Percentiles rank a stretch among this genome's conserved stretches.
These are phyloP conservation scores for Malassezia sympodialis DNA, from an alignment of 1,284 basidiomycete species.

Conservation along the genomic window DNA sequence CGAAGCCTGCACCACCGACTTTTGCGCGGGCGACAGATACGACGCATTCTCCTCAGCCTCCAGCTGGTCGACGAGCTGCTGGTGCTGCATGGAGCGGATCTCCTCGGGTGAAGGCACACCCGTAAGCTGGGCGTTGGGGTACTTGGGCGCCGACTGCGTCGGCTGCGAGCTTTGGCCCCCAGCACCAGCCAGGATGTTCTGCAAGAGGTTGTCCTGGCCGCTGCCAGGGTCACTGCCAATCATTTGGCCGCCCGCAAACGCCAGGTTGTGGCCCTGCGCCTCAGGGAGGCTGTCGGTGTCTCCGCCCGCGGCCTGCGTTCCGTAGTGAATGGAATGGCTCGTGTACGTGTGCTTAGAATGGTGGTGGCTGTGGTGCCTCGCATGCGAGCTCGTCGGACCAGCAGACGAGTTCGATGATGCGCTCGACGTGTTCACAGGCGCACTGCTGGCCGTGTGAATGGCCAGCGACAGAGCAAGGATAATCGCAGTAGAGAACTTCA, in stretches of 20 bases:
- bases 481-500: constrained; percentile 15
- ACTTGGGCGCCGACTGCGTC: not conserved
- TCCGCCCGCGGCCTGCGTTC: not conserved
- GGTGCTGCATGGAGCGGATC: not conserved
- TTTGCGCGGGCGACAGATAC: not conserved
- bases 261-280: not conserved
- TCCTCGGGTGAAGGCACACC: not conserved
- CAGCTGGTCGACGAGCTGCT: not conserved
- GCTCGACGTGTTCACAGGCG: not conserved
- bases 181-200: not conserved
- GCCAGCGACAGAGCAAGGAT: constrained; percentile 13
- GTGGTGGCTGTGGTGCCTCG: not conserved
- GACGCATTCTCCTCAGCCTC: not conserved
- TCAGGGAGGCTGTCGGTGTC: not conserved
- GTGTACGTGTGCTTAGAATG: not conserved
- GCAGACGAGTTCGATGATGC: constrained; percentile 2
- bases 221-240: not conserved
- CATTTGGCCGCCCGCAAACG: not conserved
- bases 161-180: not conserved
- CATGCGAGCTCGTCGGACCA: constrained; percentile 2
- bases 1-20: not conserved
- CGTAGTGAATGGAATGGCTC: not conserved
- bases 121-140: not conserved
- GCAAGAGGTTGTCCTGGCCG: not conserved
- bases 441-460: not conserved